These are phyloP conservation scores for Prinsepia uniflora DNA, from an alignment of 306 rosid species.

Conservation along the genomic window DNA sequence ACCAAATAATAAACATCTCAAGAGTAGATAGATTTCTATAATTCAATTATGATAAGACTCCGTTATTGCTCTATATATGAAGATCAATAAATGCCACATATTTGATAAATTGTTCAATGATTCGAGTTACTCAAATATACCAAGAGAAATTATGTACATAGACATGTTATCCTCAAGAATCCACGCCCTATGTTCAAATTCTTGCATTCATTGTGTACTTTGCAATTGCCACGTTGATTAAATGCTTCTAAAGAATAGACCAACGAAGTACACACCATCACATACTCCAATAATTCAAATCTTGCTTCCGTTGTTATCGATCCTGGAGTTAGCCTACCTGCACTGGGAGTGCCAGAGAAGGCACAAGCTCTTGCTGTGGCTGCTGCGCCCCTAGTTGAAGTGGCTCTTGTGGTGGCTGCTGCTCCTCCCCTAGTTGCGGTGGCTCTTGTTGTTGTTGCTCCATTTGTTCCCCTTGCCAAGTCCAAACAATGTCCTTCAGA, in stretches of 20 bases:
- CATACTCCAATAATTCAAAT: not conserved
- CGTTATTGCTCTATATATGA: too few species aligned
- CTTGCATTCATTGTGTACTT: not conserved
- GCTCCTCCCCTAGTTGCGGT: constrained; percentile 29
- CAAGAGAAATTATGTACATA: not conserved
- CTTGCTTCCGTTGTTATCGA: not conserved
- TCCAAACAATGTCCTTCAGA: constrained; percentile 85
- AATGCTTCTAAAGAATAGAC: constrained; percentile 1
- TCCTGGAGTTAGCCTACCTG: constrained; percentile 19
- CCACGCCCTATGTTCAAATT: constrained; percentile 4
- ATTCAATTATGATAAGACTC: too few species aligned
- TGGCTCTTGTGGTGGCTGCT: constrained; percentile 22
- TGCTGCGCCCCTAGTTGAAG: constrained; percentile 26
- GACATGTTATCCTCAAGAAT: too few species aligned
- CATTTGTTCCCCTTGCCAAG: constrained; percentile 79
- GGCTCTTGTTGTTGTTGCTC: constrained; percentile 28
- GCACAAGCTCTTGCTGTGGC: constrained; percentile 26
- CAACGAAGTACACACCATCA: not conserved
- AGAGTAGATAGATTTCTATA: too few species aligned
- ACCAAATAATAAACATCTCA: too few species aligned
- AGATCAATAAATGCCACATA: not conserved
- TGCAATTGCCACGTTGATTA: not conserved
- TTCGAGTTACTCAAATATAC: not conserved
- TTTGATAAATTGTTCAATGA: not conserved
- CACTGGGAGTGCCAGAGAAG: constrained; percentile 25